These are phyloP conservation scores for Myriosclerotinia curreyana DNA, from an alignment of 2,329 filamentous ascomycete genomes.

Conservation along the genomic window DNA sequence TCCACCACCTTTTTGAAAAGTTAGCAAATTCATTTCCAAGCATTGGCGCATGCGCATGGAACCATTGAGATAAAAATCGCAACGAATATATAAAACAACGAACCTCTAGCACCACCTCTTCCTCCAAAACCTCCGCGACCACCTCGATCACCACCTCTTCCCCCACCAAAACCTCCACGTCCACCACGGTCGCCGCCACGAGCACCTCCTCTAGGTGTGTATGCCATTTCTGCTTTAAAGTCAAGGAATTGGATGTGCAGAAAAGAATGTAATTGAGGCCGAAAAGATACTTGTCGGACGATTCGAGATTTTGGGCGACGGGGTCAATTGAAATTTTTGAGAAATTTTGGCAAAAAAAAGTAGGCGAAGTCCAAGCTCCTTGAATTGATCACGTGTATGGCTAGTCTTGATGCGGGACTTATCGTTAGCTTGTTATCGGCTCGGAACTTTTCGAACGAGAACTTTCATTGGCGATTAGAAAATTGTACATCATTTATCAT, in stretches of 20 bases:
- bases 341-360: conserved; percentile 16
- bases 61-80: conserved; percentile 19
- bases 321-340: conserved; percentile 23
- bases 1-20: conserved; percentile 24
- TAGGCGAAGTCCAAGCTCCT: conserved; percentile 20
- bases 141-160: conserved; percentile 42
- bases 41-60: conserved; percentile 26
- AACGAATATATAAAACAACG: conserved; percentile 30
- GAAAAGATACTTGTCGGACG: conserved; percentile 27
- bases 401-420: not conserved
- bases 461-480: no score
- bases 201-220: conserved; percentile 42
- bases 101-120: conserved; percentile 44
- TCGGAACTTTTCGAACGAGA: no score
- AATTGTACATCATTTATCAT: no score
- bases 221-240: conserved; percentile 38
- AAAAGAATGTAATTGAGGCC: conserved; percentile 24
- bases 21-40: conserved; percentile 34
- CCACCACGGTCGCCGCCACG: conserved; percentile 35
- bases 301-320: conserved; percentile 21
- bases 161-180: conserved; percentile 41
- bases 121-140: conserved; percentile 44
- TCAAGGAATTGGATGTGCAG: conserved; percentile 22
- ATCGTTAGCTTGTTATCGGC: not conserved
- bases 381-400: conserved; percentile 3